Base-by-base conservation (phyloP, 2,329 filamentous ascomycete species). In the Apiospora saccharicola region DNA sequence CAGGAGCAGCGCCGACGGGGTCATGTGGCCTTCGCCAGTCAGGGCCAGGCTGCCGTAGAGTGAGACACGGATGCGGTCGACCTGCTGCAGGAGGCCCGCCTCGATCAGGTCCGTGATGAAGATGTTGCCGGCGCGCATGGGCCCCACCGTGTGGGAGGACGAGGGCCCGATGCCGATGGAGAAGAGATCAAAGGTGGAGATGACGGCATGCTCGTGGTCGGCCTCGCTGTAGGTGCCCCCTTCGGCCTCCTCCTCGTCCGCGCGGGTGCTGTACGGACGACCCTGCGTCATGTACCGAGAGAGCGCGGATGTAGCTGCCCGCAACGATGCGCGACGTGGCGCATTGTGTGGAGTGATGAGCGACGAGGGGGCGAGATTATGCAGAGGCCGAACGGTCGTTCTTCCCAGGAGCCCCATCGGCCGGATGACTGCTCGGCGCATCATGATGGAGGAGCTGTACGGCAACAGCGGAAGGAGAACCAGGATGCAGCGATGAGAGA, bases 11-110 rank as follows among this genome's bases (percentile, higher is more conserved):
- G 86, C 86, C 5, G 84, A 86, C 0, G 86, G 86, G 2, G 86
- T 87, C 86, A 87, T 87, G 74, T 86, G 86, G 61, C 86, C 86
- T 75, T 87, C 85, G 68, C 86, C 86, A 0, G 86, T 87, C 46
- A 87, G 82, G 0, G 86, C 86, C 72, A 87, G 79, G 75, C 85
- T 87, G 64, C 86, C 86, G 73, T 87, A 87, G 67, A 87, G 83
- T 10, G 84, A 82, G 34, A 87, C 82, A 6, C 83, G 84, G 70
- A 87, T 86, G 75, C 82, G 84, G 76, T 85, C 78, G 69, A 87
- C 85, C 72, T 83, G 83, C 22, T 82, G 80, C 69, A 87, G 78
- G 3, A 87, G 77, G 24, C 81, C 81, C 26, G 85, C 85, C 71
- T 87, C 85, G 64, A 81, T 80, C 13, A 87, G 78, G 71, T 87